A percentile compares a stretch with the other conserved stretches of the same genome.
These are phyloP conservation scores for Cladophialophora immunda DNA, from an alignment of 2,329 filamentous ascomycete species.

Conservation along the genomic window DNA sequence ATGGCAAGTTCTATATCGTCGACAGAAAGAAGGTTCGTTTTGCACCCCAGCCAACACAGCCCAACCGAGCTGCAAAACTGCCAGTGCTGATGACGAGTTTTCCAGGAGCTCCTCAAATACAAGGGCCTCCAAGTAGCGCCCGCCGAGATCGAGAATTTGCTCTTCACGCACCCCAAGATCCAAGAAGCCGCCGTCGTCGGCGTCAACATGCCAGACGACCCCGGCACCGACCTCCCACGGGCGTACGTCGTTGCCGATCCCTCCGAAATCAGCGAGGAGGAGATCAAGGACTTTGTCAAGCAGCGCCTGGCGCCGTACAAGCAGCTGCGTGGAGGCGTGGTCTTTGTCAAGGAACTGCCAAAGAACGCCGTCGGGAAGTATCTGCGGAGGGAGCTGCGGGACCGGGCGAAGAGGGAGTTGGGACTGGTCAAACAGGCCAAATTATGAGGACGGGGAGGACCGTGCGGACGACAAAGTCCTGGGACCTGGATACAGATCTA, in stretches of 20 bases:
- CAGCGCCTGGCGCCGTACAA: conserved; percentile 37
- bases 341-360: conserved; percentile 38
- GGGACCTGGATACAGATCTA: no score
- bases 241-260: conserved; percentile 61
- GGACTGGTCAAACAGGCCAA: conserved; percentile 25
- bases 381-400: conserved; percentile 38
- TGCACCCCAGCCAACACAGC: no score
- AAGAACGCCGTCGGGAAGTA: conserved; percentile 41
- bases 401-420: conserved; percentile 39
- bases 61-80: no score
- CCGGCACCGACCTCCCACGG: conserved; percentile 64
- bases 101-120: conserved; percentile 58
- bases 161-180: conserved; percentile 53
- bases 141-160: conserved; percentile 65
- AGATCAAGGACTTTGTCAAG: conserved; percentile 39
- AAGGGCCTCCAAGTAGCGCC: conserved; percentile 72
- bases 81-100: no score
- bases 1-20: conserved; percentile 83
- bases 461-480: no score
- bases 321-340: conserved; percentile 40
- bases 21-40: conserved; percentile 69
- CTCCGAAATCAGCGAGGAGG: conserved; percentile 29
- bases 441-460: conserved; percentile 8
- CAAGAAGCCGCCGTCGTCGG: conserved; percentile 67
- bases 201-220: conserved; percentile 56